Percentiles rank a stretch among this genome's conserved stretches.
Evolutionary conservation across 208 protist species (phyloP).

Genomic region (Trypanosoma caninum): DNA sequence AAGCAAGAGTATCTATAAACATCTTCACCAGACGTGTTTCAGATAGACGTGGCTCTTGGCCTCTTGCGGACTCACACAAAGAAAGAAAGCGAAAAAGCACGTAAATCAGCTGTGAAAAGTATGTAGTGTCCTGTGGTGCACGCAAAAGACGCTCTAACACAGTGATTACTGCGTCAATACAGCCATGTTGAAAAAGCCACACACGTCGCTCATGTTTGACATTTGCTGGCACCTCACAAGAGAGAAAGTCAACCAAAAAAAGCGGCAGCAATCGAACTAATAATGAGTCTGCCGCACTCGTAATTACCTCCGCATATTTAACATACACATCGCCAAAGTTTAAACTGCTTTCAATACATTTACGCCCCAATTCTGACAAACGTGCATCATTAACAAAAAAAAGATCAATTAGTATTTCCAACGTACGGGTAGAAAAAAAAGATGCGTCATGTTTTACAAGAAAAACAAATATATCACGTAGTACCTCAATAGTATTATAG

Average conservation of each 20-base stretch:
- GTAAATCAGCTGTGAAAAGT: slow-evolving; percentile 52
- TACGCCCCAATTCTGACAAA: slow-evolving; percentile 45
- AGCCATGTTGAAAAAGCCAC: slow-evolving; percentile 57
- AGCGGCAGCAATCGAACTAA: slow-evolving; percentile 44
- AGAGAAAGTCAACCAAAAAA: slow-evolving; percentile 36
- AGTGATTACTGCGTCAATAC: slow-evolving; percentile 52
- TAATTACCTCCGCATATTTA: slow-evolving; percentile 48
- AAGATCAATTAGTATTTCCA: slow-evolving; percentile 47
- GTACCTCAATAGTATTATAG: slow-evolving; percentile 3
- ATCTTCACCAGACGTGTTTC: slow-evolving; percentile 46
- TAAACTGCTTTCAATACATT: slow-evolving; percentile 59
- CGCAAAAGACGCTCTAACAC: slow-evolving; percentile 38
- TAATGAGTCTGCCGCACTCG: slow-evolving; percentile 22
- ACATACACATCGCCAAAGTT: slow-evolving; percentile 46
- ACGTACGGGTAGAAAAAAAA: slow-evolving; percentile 25
- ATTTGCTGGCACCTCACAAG: slow-evolving; percentile 18
- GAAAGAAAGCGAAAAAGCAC: slow-evolving; percentile 72
- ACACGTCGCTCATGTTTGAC: slow-evolving; percentile 50
- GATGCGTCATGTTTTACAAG: slow-evolving; percentile 37
- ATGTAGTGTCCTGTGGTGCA: slow-evolving; percentile 25
- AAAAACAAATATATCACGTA: slow-evolving; percentile 38
- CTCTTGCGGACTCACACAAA: slow-evolving; percentile 57
- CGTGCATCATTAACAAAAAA: slow-evolving; percentile 36
- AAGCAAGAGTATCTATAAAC: slow-evolving; percentile 34
- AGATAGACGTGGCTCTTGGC: slow-evolving; percentile 39